Conservation (phyloP, 345 rosid species). For the Excoecaria cochinchinensis region DNA sequence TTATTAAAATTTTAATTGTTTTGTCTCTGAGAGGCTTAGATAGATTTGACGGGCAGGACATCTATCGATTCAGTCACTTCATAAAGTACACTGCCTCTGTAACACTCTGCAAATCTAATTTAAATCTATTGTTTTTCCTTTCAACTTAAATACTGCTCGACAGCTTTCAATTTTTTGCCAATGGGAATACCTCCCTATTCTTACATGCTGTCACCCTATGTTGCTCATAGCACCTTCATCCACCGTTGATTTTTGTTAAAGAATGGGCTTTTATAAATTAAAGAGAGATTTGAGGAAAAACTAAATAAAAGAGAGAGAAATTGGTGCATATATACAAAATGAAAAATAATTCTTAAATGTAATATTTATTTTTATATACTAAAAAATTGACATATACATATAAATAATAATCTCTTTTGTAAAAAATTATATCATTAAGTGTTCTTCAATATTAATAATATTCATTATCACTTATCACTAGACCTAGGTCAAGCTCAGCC, state of each 20-base stretch:
- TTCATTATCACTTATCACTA: too few relatives aligned
- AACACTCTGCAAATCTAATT: conserved; percentile 37
- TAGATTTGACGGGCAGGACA: conserved; percentile 43
- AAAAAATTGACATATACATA: too few relatives aligned
- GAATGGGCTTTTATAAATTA: neutral
- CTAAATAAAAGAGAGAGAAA: too few relatives aligned
- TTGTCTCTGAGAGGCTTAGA: conserved; percentile 27
- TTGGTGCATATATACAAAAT: too few relatives aligned
- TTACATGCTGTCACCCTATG: conserved; percentile 18
- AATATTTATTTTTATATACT: too few relatives aligned
- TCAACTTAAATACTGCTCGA: conserved; percentile 30
- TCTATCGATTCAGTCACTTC: conserved; percentile 49
- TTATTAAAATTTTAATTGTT: too few relatives aligned
- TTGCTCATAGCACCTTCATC: conserved; percentile 34
- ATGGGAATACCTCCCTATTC: neutral
- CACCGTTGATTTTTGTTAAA: conserved; percentile 28
- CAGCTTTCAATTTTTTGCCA: conserved; percentile 23
- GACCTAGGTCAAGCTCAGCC: too few relatives aligned
- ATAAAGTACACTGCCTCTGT: conserved; percentile 38
- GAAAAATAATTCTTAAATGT: too few relatives aligned
- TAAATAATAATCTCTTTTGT: too few relatives aligned
- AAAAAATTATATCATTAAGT: too few relatives aligned
- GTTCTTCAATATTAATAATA: too few relatives aligned
- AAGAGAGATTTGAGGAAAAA: too few relatives aligned
- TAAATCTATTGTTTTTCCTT: conserved; percentile 26